Conservation (phyloP, 257 asterid species). For the Lycium ferocissimum region DNA sequence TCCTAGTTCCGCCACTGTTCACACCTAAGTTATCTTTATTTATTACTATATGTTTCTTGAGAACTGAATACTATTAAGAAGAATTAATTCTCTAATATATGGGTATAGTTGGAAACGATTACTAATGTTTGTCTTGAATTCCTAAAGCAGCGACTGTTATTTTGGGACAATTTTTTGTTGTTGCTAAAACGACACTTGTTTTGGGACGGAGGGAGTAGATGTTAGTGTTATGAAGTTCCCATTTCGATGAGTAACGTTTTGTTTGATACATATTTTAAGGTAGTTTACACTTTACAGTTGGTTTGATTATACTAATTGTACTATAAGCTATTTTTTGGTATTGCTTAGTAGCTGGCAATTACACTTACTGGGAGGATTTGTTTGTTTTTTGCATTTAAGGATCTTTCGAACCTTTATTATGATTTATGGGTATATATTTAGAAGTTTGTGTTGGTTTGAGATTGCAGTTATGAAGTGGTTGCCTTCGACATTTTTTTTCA, state of each 20-base stretch:
- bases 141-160: no score
- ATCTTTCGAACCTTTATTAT: neutral
- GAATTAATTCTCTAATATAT: no score
- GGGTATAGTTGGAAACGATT: no score
- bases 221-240: neutral
- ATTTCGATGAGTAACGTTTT: neutral
- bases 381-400: neutral
- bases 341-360: neutral
- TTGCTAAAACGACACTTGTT: no score
- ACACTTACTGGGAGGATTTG: neutral
- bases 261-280: slow-evolving; percentile 22
- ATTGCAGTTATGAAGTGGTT: neutral
- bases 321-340: neutral
- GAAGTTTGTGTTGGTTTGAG: neutral
- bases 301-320: neutral
- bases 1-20: no score
- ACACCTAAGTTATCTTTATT: no score
- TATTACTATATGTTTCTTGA: no score
- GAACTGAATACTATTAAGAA: no score
- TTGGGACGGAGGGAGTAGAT: no score
- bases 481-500: neutral
- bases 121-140: no score
- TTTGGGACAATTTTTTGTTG: no score
- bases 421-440: neutral
- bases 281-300: neutral